Conservation (phyloP, 2,329 filamentous ascomycete genomes). For the Fusarium sp. region DNA sequence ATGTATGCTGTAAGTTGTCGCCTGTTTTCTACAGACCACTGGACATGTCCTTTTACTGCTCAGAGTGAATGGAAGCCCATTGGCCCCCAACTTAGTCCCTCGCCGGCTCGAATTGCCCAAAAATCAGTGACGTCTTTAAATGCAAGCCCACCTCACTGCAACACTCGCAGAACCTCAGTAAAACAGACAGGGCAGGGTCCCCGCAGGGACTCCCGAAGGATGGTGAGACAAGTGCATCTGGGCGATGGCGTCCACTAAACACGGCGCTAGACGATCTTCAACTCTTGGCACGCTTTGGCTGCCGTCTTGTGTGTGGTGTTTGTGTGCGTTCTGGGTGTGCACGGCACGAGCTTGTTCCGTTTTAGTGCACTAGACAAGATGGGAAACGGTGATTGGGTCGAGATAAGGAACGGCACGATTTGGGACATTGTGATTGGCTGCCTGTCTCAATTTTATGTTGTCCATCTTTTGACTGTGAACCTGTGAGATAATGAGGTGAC, state of each 20-base stretch:
- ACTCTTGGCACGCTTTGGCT: constrained; percentile 35
- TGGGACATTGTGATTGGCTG: constrained; percentile 55
- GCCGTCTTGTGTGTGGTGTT: constrained; percentile 33
- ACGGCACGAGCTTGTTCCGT: constrained; percentile 48
- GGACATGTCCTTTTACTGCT: constrained; percentile 8
- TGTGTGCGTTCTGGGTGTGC: neutral
- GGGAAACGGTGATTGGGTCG: constrained; percentile 53
- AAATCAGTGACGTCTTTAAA: constrained; percentile 47
- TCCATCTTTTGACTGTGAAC: constrained; percentile 54
- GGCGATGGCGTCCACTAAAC: constrained; percentile 43
- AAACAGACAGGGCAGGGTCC: constrained; percentile 26
- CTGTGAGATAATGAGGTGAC: constrained; percentile 44
- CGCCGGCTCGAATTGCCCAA: constrained; percentile 42
- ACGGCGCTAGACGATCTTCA: constrained; percentile 42
- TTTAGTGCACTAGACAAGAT: constrained; percentile 40
- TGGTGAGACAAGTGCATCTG: constrained; percentile 47
- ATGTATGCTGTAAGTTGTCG: neutral
- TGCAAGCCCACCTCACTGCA: constrained; percentile 34
- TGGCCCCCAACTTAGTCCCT: constrained; percentile 3
- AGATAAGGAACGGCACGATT: constrained; percentile 56
- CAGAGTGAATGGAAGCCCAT: constrained; percentile 5
- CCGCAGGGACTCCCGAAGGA: constrained; percentile 46
- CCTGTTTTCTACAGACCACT: constrained; percentile 16
- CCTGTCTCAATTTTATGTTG: constrained; percentile 56
- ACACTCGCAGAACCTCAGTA: constrained; percentile 33